Evolutionary conservation across 768 basidiomycete genomes (phyloP), one percentile per base, ranked within the genome.

Genomic region (Amanita thiersii): DNA sequence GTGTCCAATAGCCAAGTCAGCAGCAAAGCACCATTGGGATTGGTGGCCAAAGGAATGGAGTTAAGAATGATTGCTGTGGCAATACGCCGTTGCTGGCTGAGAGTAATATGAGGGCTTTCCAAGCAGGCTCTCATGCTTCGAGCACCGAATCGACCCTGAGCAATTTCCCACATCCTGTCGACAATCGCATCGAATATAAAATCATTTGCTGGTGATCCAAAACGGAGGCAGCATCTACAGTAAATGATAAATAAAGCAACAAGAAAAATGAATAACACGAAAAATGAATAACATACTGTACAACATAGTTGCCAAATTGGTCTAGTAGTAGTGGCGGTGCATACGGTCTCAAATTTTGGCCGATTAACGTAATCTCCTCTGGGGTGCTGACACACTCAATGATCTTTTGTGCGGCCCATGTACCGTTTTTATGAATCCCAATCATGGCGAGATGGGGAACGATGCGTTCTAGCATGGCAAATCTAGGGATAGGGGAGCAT

Each of bases 351-450:
- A 99, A 63, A 56, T 94, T 86, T 57, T 85, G 81, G 33, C 87
- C 79, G 53, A 99, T 81, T 29, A 94, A 61, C 4, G 70, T 71
- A 41, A 92, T 75, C 59, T 99, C 96, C 41, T 96, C 91, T 12
- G 86, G 80, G 23, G 73, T 81, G 43, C 81, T 77, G 32, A 92
- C 87, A 47, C 91, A 94, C 64, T 97, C 92, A 45, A 98, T 98
- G 56, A 96, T 91, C 73, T 97, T 98, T 63, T 99, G 96, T 2
- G 93, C 93, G 2, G 94, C 94, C 96, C 96, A 98, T 1, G 96
- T 99, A 20, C 96, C 96, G 51, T 99, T 98, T 70, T 98, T 98
- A 71, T 99, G 96, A 43, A 94, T 92, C 19, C 96, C 96, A 49
- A 98, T 96, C 79, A 89, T 88, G 17, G 94, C 94, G 29, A 99